Evolutionary conservation across 108 stramenopile genomes (phyloP).

Genomic region (Nannochloropsis gaditana): DNA sequence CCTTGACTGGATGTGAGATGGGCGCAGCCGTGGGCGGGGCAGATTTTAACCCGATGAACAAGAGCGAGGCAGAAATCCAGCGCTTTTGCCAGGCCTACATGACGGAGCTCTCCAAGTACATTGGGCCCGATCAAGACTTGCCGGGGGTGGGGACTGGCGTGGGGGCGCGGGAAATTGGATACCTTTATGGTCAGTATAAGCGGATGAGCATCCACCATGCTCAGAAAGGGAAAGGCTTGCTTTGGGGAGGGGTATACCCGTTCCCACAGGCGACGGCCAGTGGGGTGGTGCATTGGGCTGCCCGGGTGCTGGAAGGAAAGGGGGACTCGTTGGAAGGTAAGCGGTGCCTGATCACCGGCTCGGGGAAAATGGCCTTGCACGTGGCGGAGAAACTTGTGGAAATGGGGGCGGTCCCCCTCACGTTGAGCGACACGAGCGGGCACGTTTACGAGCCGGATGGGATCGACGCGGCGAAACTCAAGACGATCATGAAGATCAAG

Average conservation of each 20-base stretch:
- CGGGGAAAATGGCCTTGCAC: slow-evolving; percentile 82
- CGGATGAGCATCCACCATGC: slow-evolving; percentile 62
- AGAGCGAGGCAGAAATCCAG: slow-evolving; percentile 88
- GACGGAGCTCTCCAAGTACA: slow-evolving; percentile 91
- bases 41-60: slow-evolving; percentile 85
- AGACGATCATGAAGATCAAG: slow-evolving; percentile 86
- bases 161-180: slow-evolving; percentile 81
- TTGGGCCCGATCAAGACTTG: slow-evolving; percentile 82
- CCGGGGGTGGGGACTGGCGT: slow-evolving; percentile 88
- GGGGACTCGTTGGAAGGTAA: slow-evolving; percentile 84
- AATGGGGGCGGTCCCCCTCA: slow-evolving; percentile 82
- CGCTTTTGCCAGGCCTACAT: slow-evolving; percentile 95
- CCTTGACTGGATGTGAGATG: slow-evolving; percentile 72
- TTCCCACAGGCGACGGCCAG: slow-evolving; percentile 75
- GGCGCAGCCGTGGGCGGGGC: slow-evolving; percentile 88
- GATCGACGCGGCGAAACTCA: slow-evolving; percentile 73
- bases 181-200: slow-evolving; percentile 96
- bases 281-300: slow-evolving; percentile 83
- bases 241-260: slow-evolving; percentile 51
- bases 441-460: slow-evolving; percentile 92
- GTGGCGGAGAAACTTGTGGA: slow-evolving; percentile 82
- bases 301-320: slow-evolving; percentile 73
- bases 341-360: slow-evolving; percentile 81
- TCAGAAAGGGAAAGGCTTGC: slow-evolving; percentile 46
- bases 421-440: slow-evolving; percentile 80